These are phyloP conservation scores for Mayamaea pseudoterrestris DNA, from an alignment of 108 stramenopile species.

Conservation along the genomic window DNA sequence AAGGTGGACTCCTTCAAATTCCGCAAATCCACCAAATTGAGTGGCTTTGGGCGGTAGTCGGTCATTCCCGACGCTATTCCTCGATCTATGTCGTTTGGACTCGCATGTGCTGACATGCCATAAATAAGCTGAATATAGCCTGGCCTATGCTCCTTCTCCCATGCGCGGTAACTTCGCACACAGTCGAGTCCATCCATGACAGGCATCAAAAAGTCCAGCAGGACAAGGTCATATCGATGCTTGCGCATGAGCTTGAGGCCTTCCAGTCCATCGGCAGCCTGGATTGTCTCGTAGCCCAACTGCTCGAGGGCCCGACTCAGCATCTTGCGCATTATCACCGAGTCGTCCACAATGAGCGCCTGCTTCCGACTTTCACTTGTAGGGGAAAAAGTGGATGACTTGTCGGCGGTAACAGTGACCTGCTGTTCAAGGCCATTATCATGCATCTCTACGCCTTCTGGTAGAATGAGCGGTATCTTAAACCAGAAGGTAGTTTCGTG, in stretches of 20 bases:
- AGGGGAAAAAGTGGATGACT: neutral
- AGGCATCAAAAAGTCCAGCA: slow-evolving; percentile 73
- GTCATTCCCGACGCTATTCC: slow-evolving; percentile 44
- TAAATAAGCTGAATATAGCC: slow-evolving; percentile 33
- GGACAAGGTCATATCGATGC: slow-evolving; percentile 40
- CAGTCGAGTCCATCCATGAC: slow-evolving; percentile 68
- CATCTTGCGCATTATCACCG: slow-evolving; percentile 42
- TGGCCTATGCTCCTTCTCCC: slow-evolving; percentile 35
- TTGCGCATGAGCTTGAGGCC: slow-evolving; percentile 39
- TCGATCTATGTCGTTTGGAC: slow-evolving; percentile 23
- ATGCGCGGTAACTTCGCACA: slow-evolving; percentile 43
- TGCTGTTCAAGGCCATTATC: neutral
- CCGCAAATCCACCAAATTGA: too few species aligned
- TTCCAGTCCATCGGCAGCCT: slow-evolving; percentile 54
- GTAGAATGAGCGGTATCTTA: slow-evolving; percentile 23
- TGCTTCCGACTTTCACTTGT: neutral
- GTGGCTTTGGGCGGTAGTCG: slow-evolving; percentile 36
- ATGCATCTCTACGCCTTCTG: slow-evolving; percentile 1
- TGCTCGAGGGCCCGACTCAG: slow-evolving; percentile 31
- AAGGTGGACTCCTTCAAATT: too few species aligned
- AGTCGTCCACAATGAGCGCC: slow-evolving; percentile 53
- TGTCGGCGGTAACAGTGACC: neutral
- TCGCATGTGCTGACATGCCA: slow-evolving; percentile 49
- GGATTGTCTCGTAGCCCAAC: slow-evolving; percentile 47
- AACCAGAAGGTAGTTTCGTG: slow-evolving; percentile 49